A percentile compares a stretch with the other conserved stretches of the same genome.
These are phyloP conservation scores for Cinnamomum micranthum DNA, from an alignment of 164 flowering plant genomes.

Conservation along the genomic window DNA sequence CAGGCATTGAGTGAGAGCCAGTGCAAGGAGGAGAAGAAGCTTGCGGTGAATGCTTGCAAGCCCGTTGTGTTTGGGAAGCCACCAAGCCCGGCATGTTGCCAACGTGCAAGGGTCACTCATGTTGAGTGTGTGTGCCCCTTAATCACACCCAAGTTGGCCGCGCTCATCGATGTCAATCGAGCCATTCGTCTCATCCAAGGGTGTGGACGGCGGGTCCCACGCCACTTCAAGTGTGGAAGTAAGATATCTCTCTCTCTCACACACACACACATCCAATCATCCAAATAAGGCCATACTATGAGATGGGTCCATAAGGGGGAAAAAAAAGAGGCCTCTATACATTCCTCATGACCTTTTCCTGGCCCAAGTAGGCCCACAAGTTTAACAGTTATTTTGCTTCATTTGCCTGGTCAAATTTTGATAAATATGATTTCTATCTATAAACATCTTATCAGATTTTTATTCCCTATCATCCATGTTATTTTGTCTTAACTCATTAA, in stretches of 20 bases:
- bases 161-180: constrained; percentile 24
- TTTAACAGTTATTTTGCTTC: not conserved
- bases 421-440: not conserved
- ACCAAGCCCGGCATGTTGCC: constrained; percentile 26
- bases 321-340: not conserved
- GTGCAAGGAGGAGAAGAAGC: constrained; percentile 17
- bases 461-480: not conserved
- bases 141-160: constrained; percentile 26
- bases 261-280: not conserved
- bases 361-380: not conserved
- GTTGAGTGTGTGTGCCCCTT: constrained; percentile 31
- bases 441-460: not conserved
- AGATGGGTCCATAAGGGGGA: not conserved
- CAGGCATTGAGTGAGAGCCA: constrained; percentile 7
- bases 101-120: constrained; percentile 23
- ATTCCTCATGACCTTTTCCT: not conserved
- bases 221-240: constrained; percentile 41
- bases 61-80: constrained; percentile 21
- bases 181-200: constrained; percentile 26
- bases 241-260: constrained; percentile 12
- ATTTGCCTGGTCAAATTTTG: not conserved
- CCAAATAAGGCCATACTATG: too few species aligned
- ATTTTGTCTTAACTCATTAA: not conserved
- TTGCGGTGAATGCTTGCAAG: constrained; percentile 19
- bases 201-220: constrained; percentile 41